Percentiles rank a stretch among this genome's conserved stretches.
These are phyloP conservation scores for Ogataea henricii DNA, from an alignment of 805 yeast species.

Conservation along the genomic window DNA sequence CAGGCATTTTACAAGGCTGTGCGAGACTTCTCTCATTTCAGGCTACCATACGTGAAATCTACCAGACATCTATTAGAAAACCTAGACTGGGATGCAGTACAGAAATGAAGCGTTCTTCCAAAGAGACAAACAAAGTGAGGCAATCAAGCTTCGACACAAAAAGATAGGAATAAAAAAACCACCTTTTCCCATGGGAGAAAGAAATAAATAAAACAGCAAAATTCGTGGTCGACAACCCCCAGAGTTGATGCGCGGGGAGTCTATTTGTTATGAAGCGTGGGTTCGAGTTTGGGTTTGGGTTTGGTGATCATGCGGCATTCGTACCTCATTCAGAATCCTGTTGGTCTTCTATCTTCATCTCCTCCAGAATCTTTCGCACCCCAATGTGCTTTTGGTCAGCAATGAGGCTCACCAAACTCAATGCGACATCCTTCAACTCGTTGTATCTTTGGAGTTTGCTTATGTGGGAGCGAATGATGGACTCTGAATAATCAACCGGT, in stretches of 20 bases:
- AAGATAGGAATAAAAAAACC: not conserved
- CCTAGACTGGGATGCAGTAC: not conserved
- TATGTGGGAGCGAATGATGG: conserved; percentile 54
- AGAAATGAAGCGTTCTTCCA: not conserved
- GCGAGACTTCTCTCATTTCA: not conserved
- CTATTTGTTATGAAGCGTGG: too few relatives aligned
- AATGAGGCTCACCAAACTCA: conserved; percentile 56
- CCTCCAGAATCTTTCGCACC: conserved; percentile 50
- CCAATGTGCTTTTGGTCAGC: conserved; percentile 57
- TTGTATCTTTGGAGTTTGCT: conserved; percentile 55
- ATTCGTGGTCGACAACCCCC: too few relatives aligned
- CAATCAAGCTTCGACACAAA: not conserved
- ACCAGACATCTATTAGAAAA: not conserved
- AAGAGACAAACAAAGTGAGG: not conserved
- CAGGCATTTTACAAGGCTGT: not conserved
- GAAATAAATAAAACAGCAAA: too few relatives aligned
- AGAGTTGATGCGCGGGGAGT: too few relatives aligned
- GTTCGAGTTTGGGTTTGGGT: too few relatives aligned
- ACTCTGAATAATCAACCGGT: conserved; percentile 41
- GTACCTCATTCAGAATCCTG: not conserved
- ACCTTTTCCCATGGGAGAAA: too few relatives aligned
- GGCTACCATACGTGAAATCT: not conserved
- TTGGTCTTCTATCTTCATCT: conserved; percentile 40
- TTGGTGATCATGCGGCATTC: too few relatives aligned
- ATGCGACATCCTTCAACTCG: conserved; percentile 63